Percentiles rank a stretch among this genome's conserved stretches.
These are phyloP conservation scores for Candida saitoana DNA, from an alignment of 805 yeast species.

Conservation along the genomic window DNA sequence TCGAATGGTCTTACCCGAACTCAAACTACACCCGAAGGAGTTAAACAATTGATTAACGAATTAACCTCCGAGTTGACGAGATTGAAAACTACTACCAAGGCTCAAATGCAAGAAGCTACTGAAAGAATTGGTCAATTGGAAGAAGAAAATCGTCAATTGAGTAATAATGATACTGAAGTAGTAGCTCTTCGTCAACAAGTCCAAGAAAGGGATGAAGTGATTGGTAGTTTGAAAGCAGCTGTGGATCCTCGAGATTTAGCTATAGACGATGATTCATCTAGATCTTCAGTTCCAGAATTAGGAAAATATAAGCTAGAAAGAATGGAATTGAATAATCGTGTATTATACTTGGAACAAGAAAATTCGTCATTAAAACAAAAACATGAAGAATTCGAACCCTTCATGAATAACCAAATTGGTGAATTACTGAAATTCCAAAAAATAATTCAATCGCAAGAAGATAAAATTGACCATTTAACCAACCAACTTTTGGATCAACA, in stretches of 20 bases:
- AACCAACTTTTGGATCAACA: conserved; percentile 42
- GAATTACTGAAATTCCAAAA: conserved; percentile 52
- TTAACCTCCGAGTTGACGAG: conserved; percentile 30
- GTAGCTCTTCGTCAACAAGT: conserved; percentile 13
- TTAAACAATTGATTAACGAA: conserved; percentile 29
- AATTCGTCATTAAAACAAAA: conserved; percentile 40
- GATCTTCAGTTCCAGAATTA: conserved; percentile 24
- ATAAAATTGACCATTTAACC: conserved; percentile 38
- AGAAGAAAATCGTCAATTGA: conserved; percentile 17
- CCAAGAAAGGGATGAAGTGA: conserved; percentile 27
- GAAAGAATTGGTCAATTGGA: conserved; percentile 50
- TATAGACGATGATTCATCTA: conserved; percentile 11
- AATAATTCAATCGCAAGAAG: conserved; percentile 51
- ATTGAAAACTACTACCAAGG: conserved; percentile 31
- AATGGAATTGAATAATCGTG: conserved; percentile 40
- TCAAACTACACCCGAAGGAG: conserved; percentile 8
- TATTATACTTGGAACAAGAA: conserved; percentile 45
- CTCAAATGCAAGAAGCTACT: conserved; percentile 56
- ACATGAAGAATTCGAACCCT: conserved; percentile 45
- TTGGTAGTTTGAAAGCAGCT: conserved; percentile 27
- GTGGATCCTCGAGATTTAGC: conserved; percentile 24
- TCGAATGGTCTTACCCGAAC: conserved; percentile 5
- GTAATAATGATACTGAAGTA: conserved; percentile 5
- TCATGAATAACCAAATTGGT: conserved; percentile 49
- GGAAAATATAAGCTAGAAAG: conserved; percentile 40